A percentile compares a stretch with the other conserved stretches of the same genome.
These are phyloP conservation scores for Xylariales sp. DNA, from an alignment of 2,329 filamentous ascomycete genomes.

Conservation along the genomic window DNA sequence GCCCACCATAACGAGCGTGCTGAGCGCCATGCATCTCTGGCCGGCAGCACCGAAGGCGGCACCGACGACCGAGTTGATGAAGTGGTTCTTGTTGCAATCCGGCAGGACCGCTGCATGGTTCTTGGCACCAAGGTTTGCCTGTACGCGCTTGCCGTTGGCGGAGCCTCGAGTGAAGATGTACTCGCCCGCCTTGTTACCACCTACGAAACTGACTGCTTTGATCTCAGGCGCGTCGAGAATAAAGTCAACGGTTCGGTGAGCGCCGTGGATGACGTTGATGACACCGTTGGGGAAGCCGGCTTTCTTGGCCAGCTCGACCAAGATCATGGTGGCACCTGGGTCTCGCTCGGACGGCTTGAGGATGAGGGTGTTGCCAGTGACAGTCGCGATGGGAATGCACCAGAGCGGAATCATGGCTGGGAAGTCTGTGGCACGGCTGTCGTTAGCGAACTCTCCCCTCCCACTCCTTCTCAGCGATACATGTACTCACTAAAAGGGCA, in stretches of 20 bases:
- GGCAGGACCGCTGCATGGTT: conserved; percentile 82
- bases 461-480: conserved; percentile 9
- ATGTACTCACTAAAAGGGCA: conserved; percentile 72
- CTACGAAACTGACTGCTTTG: conserved; percentile 84
- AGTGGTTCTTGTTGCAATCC: conserved; percentile 87
- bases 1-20: conserved; percentile 76
- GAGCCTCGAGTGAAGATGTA: conserved; percentile 78
- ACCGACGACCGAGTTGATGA: conserved; percentile 77
- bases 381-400: conserved; percentile 80
- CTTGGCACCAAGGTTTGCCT: conserved; percentile 84
- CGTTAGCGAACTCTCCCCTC: too few relatives aligned
- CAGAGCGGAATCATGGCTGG: conserved; percentile 91
- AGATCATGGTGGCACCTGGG: conserved; percentile 79
- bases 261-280: conserved; percentile 77
- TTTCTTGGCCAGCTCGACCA: conserved; percentile 73
- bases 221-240: conserved; percentile 80
- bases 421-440: too few relatives aligned
- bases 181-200: conserved; percentile 81
- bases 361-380: conserved; percentile 79
- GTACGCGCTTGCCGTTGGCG: conserved; percentile 81
- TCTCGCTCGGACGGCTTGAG: conserved; percentile 85
- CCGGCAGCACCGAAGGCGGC: conserved; percentile 82
- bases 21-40: conserved; percentile 83
- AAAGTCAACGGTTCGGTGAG: conserved; percentile 78
- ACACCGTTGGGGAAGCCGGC: conserved; percentile 80